Evolutionary conservation across 2,329 filamentous ascomycete species (phyloP).

Genomic region (Sclerotinia borealis): DNA sequence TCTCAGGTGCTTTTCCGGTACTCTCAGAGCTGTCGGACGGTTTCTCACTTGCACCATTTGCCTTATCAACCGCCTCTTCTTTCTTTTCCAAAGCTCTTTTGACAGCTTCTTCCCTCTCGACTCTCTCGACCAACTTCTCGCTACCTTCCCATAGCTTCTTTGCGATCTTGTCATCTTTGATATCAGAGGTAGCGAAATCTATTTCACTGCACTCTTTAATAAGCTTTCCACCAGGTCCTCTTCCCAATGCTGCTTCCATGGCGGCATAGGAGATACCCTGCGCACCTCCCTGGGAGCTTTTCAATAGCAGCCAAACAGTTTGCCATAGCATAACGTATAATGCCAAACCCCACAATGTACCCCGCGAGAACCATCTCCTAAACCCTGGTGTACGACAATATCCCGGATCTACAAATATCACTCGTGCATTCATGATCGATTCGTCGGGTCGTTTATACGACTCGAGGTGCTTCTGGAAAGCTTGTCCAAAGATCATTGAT

Average conservation of each 20-base stretch:
- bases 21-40: slow-evolving; percentile 31
- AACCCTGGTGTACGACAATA: slow-evolving; percentile 79
- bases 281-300: slow-evolving; percentile 75
- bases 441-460: slow-evolving; percentile 78
- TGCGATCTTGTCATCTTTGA: slow-evolving; percentile 71
- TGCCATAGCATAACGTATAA: slow-evolving; percentile 74
- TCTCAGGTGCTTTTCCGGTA: slow-evolving; percentile 32
- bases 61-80: slow-evolving; percentile 33
- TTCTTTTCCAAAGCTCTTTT: slow-evolving; percentile 37
- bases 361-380: slow-evolving; percentile 78
- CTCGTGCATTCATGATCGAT: slow-evolving; percentile 72
- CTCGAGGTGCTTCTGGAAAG: slow-evolving; percentile 89
- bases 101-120: slow-evolving; percentile 72
- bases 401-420: slow-evolving; percentile 84
- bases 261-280: slow-evolving; percentile 81
- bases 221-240: slow-evolving; percentile 60
- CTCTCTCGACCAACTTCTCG: slow-evolving; percentile 73
- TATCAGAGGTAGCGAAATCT: slow-evolving; percentile 63
- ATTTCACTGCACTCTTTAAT: slow-evolving; percentile 86
- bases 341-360: slow-evolving; percentile 72
- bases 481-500: slow-evolving; percentile 79
- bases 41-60: slow-evolving; percentile 19
- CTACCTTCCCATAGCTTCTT: slow-evolving; percentile 88
- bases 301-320: slow-evolving; percentile 80
- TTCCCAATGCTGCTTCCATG: slow-evolving; percentile 70